A percentile compares a stretch with the other conserved stretches of the same genome.
Conservation (phyloP, 495 filamentous ascomycete genomes). For the Bathelium albidoporum region DNA sequence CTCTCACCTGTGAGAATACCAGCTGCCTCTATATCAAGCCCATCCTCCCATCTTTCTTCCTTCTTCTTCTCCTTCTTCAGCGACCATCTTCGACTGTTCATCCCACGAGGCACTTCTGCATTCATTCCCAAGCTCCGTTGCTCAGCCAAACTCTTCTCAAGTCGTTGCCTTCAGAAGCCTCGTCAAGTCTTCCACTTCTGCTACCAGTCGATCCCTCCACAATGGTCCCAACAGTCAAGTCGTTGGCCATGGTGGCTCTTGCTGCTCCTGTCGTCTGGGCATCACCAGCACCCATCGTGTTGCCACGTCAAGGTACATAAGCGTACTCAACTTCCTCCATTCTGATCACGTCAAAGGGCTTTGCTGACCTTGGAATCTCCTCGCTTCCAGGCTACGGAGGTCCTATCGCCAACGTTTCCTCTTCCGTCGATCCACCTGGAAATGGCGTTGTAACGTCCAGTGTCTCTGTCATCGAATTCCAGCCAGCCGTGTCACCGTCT, state of each 20-base stretch:
- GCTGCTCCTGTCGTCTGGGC: neutral
- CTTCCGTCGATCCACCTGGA: neutral
- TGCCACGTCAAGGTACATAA: neutral
- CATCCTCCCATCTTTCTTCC: neutral
- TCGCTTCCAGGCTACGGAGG: neutral
- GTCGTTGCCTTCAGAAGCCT: constrained; percentile 1
- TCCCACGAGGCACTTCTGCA: neutral
- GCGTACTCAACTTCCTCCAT: neutral
- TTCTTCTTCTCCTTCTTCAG: neutral
- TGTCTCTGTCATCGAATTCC: neutral
- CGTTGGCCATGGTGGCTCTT: neutral
- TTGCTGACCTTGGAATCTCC: neutral
- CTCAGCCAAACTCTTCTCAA: neutral
- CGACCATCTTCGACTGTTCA: neutral
- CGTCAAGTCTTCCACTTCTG: neutral
- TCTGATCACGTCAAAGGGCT: neutral
- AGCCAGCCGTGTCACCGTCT: constrained; percentile 12
- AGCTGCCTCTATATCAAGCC: neutral
- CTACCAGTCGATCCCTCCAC: neutral
- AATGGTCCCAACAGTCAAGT: neutral
- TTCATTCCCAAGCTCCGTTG: neutral
- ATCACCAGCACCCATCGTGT: neutral
- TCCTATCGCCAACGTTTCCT: neutral
- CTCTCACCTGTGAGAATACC: neutral
- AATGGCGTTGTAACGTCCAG: neutral